A percentile compares a stretch with the other conserved stretches of the same genome.
Evolutionary conservation across 305 asterid species (phyloP).

Genomic region (Fraxinus baroniana): DNA sequence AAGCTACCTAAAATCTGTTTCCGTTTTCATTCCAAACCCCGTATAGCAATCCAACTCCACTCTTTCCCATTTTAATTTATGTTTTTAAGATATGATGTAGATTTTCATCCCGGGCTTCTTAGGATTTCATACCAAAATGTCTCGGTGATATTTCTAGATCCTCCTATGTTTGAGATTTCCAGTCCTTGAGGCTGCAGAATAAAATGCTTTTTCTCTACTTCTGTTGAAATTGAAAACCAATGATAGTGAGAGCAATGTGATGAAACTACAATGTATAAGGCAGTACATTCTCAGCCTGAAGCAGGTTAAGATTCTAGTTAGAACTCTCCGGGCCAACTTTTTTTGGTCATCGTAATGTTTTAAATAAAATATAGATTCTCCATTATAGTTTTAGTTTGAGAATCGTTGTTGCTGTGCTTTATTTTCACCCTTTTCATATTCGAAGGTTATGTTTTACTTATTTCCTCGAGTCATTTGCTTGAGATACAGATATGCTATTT

Average conservation of each 20-base stretch:
- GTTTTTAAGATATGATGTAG: no score
- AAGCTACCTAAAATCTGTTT: background rate
- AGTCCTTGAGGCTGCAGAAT: background rate
- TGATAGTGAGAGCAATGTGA: background rate
- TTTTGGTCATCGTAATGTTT: background rate
- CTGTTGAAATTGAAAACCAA: background rate
- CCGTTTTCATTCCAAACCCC: background rate
- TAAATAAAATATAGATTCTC: background rate
- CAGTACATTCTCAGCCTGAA: background rate
- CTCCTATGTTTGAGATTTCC: background rate
- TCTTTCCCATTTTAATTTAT: background rate
- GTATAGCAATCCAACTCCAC: background rate
- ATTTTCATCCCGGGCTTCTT: background rate
- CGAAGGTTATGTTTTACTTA: background rate
- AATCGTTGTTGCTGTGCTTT: background rate
- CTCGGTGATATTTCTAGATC: background rate
- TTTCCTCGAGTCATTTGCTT: background rate
- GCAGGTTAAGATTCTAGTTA: background rate
- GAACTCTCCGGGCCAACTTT: background rate
- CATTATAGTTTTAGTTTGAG: background rate
- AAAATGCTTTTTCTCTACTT: background rate
- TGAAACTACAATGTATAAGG: background rate
- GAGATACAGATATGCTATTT: slow-evolving; percentile 6
- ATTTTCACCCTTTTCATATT: background rate
- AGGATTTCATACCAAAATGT: background rate